Base-by-base conservation (phyloP, 805 yeast species). In the Schwanniomyces occidentalis region DNA sequence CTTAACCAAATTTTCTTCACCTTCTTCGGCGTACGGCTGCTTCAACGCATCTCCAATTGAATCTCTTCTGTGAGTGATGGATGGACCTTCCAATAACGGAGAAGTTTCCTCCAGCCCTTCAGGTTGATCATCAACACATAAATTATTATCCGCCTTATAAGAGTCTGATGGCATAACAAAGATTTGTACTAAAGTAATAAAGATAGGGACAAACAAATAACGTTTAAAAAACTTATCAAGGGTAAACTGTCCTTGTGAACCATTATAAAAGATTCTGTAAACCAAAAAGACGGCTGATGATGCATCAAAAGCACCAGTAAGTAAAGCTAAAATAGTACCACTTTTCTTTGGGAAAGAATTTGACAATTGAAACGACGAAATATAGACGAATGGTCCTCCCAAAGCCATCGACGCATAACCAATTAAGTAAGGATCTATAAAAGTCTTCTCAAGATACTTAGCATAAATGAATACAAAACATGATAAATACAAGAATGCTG, bases 221-320 rank as follows among this genome's bases (percentile, higher is more conserved):
- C 72, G 13, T 51, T 63, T 65, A 58, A 71, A 76, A 41, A 76
- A 76, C 29, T 56, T 56, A 34, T 52, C 60, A 35, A 76, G 44
- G 6, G 64, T 57, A 52, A 76, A 73, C 1, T 54, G 30, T 1
- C 54, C 56, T 4, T 56, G 45, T 10, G 65, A 46, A 10, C 41
- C 47, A 28, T 50, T 45, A 54, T 71, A 76, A 20, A 67, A 37
- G 14, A 67, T 45, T 34, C 67, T 67, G 58, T 75, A 76, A 30
- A 73, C 30, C 48, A 76, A 58, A 48, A 76, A 76, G 12, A 76
- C 68, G 1, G 80, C 80, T 6, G 77, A 71, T 3, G 80, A 74
- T 7, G 81, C 73, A 54, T 76, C 82, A 41, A 76, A 76, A 0
- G 82, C 80, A 12, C 82, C 81, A 2, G 80, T 75, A 37, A 76